Percentiles rank a stretch among this genome's conserved stretches.
phyloP scores from a whole-genome alignment of 1,284 basidiomycete species.

The Tylopilus sp. region DNA sequence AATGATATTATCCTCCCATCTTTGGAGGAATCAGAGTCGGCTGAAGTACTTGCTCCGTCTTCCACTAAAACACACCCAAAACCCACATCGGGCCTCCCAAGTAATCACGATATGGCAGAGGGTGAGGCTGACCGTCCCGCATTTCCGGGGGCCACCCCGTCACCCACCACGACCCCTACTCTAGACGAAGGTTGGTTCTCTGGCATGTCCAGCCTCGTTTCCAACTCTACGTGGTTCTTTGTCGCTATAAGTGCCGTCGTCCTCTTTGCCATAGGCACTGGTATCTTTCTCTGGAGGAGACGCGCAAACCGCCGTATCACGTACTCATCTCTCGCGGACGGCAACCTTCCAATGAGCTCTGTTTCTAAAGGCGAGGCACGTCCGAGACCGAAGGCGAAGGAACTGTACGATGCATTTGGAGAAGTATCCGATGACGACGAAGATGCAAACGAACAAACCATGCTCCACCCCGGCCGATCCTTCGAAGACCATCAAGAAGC shows the following conservation, averaged over 20 bases:
- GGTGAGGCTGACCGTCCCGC: conserved; percentile 70
- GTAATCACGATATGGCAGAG: conserved; percentile 69
- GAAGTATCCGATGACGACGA: conserved; percentile 76
- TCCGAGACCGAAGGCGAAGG: conserved; percentile 58
- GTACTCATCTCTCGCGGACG: conserved; percentile 70
- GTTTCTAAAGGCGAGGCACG: conserved; percentile 41
- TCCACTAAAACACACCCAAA: conserved; percentile 69
- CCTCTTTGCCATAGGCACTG: conserved; percentile 65
- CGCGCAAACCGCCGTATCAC: conserved; percentile 46
- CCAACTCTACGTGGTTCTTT: conserved; percentile 82
- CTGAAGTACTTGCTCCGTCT: conserved; percentile 38
- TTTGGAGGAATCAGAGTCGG: conserved; percentile 33
- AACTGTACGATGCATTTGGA: conserved; percentile 90
- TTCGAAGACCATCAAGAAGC: conserved; percentile 19
- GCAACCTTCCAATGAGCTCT: conserved; percentile 73
- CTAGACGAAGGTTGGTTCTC: conserved; percentile 86
- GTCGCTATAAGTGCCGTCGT: conserved; percentile 68
- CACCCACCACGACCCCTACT: conserved; percentile 48
- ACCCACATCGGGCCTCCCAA: conserved; percentile 86
- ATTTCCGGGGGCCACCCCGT: conserved; percentile 46
- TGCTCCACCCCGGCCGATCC: conserved; percentile 38
- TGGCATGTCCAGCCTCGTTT: conserved; percentile 73
- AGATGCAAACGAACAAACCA: conserved; percentile 66
- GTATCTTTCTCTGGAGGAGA: conserved; percentile 69
- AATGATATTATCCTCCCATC: conserved; percentile 58